A percentile compares a stretch with the other conserved stretches of the same genome.
Conservation (phyloP, 1,139 yeast genomes). For the Hanseniaspora uvarum region DNA sequence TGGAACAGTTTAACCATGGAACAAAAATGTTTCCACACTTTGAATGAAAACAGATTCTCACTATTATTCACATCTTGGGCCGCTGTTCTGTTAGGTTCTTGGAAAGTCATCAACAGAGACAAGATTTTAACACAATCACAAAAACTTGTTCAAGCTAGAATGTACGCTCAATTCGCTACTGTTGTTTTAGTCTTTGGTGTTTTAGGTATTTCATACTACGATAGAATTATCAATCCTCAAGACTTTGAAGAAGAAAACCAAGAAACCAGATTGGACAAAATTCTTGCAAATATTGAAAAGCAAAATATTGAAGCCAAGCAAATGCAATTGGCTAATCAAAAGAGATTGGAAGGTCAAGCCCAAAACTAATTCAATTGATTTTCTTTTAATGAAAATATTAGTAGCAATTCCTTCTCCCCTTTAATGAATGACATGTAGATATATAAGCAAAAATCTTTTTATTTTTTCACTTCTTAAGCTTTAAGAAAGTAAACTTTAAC, state of each 20-base stretch:
- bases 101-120: constrained; percentile 66
- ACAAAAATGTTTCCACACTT: constrained; percentile 40
- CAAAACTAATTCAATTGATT: constrained; percentile 24
- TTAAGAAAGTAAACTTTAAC: too few species aligned
- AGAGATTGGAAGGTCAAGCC: constrained; percentile 30
- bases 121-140: constrained; percentile 69
- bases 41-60: constrained; percentile 58
- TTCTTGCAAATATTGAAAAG: constrained; percentile 34
- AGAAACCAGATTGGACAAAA: constrained; percentile 37
- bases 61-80: constrained; percentile 78
- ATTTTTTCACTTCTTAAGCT: neutral
- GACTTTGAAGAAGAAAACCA: constrained; percentile 33
- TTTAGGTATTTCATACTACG: constrained; percentile 52
- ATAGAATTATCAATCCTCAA: constrained; percentile 43
- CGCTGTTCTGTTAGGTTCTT: constrained; percentile 72
- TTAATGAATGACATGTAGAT: neutral
- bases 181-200: constrained; percentile 56
- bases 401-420: too few species aligned
- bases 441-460: neutral
- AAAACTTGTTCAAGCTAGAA: constrained; percentile 86
- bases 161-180: constrained; percentile 81
- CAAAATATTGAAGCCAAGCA: constrained; percentile 27
- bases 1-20: constrained; percentile 41
- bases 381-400: neutral
- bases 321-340: constrained; percentile 26